phyloP scores from a whole-genome alignment of 495 filamentous ascomycete genomes.

The Collariella sp. region DNA sequence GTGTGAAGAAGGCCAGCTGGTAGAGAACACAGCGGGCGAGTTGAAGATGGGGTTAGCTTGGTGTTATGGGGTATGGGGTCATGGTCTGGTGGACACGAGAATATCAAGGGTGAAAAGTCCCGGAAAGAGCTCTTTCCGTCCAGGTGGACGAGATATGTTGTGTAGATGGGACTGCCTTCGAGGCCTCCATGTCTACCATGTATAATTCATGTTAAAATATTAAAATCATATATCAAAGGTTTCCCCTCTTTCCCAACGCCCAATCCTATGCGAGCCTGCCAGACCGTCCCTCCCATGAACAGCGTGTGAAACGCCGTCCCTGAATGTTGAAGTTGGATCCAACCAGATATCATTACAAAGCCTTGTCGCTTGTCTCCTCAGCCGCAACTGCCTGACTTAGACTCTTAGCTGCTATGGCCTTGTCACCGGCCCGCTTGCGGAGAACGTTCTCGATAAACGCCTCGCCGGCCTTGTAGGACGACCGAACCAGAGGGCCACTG shows the following conservation, averaged over 20 bases:
- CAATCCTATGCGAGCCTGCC: conserved; percentile 6
- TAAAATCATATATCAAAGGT: conserved; percentile 6
- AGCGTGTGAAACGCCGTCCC: conserved; percentile 13
- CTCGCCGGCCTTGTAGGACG: conserved; percentile 95
- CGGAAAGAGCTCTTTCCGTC: not conserved
- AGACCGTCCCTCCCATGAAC: conserved; percentile 2
- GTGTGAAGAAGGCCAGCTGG: conserved; percentile 95
- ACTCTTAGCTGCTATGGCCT: conserved; percentile 16
- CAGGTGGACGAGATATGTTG: not conserved
- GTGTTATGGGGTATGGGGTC: not conserved
- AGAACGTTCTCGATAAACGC: conserved; percentile 98
- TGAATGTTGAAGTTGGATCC: conserved; percentile 10
- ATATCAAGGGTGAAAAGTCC: too few species aligned
- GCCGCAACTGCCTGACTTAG: conserved; percentile 20
- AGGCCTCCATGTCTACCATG: conserved; percentile 2
- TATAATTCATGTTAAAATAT: conserved; percentile 25
- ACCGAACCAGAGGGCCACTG: conserved; percentile 83
- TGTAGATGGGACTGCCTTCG: conserved; percentile 5
- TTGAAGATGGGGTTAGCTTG: not conserved
- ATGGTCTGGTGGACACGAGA: not conserved
- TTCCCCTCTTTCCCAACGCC: conserved; percentile 11
- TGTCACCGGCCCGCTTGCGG: conserved; percentile 63
- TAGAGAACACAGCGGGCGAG: conserved; percentile 33
- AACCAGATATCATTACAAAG: conserved; percentile 7
- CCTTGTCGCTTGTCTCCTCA: conserved; percentile 13